These are phyloP conservation scores for Eucalyptus cloeziana DNA, from an alignment of 345 rosid genomes.

Conservation along the genomic window DNA sequence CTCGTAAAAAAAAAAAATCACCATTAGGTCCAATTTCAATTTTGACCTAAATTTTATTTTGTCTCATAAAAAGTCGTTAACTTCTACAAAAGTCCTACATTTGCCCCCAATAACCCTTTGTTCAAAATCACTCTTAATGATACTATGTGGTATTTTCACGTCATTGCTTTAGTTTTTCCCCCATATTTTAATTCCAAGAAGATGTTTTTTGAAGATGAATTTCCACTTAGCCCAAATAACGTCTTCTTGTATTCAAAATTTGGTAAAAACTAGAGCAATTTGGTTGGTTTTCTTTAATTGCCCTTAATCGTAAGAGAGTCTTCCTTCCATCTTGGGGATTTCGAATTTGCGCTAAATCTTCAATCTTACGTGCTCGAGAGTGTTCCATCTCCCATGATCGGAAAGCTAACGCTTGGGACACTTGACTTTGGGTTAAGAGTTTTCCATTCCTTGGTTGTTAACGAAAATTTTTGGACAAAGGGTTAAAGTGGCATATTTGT, in stretches of 20 bases:
- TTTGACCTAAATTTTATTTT: too few species aligned
- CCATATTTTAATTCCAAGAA: not conserved
- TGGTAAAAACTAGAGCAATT: not conserved
- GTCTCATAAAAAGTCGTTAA: too few species aligned
- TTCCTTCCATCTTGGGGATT: not conserved
- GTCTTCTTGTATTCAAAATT: too few species aligned
- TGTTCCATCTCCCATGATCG: too few species aligned
- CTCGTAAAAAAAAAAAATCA: not conserved
- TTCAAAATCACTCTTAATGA: not conserved
- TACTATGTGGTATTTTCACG: fast-evolving
- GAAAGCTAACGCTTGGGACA: fast-evolving
- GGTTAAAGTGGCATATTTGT: not conserved
- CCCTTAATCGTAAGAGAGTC: not conserved
- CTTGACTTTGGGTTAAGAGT: too few species aligned
- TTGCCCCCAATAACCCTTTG: not conserved
- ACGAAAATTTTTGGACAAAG: fast-evolving
- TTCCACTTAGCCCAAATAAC: not conserved
- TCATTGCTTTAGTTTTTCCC: too few species aligned
- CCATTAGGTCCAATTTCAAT: not conserved
- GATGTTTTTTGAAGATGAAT: not conserved
- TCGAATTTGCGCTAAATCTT: not conserved
- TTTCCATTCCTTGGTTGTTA: too few species aligned
- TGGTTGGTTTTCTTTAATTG: too few species aligned
- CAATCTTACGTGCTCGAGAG: not conserved
- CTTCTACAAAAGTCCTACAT: too few species aligned